phyloP scores from a whole-genome alignment of 768 basidiomycete genomes.

The Dictyophora rubrovolvata region DNA sequence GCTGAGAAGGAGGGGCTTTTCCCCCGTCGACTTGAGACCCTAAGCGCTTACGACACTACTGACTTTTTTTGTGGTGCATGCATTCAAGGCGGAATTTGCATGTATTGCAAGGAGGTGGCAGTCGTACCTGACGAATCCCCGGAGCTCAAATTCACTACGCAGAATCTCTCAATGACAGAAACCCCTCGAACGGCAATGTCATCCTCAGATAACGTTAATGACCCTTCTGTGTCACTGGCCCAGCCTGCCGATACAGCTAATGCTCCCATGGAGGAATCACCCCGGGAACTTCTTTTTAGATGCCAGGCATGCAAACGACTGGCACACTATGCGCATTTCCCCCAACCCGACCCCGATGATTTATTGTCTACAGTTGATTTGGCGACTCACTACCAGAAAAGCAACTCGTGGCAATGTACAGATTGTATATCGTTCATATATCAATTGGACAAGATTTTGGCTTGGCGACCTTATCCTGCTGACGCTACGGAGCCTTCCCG shows the following conservation, averaged over 20 bases:
- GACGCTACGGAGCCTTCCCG: constrained; percentile 45
- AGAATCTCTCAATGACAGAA: neutral
- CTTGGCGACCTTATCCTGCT: constrained; percentile 78
- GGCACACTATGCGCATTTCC: constrained; percentile 72
- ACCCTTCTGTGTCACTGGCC: neutral
- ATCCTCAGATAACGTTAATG: neutral
- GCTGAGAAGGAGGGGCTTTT: constrained; percentile 14
- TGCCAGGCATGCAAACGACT: constrained; percentile 77
- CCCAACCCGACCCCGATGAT: constrained; percentile 30
- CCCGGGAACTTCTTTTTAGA: constrained; percentile 50
- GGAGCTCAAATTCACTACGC: constrained; percentile 13
- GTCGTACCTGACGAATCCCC: constrained; percentile 34
- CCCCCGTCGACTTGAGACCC: constrained; percentile 34
- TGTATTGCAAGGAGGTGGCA: constrained; percentile 56
- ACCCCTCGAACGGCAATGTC: neutral
- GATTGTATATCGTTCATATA: constrained; percentile 70
- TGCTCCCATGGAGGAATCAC: neutral
- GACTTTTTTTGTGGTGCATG: constrained; percentile 75
- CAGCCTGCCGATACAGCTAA: neutral
- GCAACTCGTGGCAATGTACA: constrained; percentile 54
- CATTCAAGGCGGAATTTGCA: constrained; percentile 67
- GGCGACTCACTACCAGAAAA: constrained; percentile 52
- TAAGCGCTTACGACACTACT: constrained; percentile 50
- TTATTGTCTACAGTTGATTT: constrained; percentile 29
- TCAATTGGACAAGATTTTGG: constrained; percentile 73